These are phyloP conservation scores for Entomortierella beljakovae DNA, from an alignment of 192 early-diverging fungal species.

Conservation along the genomic window DNA sequence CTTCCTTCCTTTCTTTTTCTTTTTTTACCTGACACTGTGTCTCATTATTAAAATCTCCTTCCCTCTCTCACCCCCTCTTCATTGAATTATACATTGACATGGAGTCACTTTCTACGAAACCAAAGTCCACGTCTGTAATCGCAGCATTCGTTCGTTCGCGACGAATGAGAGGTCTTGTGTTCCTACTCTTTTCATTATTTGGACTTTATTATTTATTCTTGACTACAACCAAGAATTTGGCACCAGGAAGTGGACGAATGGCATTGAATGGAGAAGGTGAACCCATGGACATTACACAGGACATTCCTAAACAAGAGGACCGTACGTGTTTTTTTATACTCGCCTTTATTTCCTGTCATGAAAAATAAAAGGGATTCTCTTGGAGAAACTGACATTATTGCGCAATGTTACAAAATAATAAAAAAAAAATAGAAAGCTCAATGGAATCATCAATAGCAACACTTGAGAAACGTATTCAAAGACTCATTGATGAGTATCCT, in stretches of 20 bases:
- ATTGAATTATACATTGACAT: not conserved
- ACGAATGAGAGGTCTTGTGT: conserved; percentile 20
- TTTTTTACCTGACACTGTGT: too few species aligned
- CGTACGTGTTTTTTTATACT: too few species aligned
- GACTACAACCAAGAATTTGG: conserved; percentile 1
- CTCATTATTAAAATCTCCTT: not conserved
- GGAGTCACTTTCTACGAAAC: conserved; percentile 37
- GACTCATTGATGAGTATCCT: conserved; percentile 31
- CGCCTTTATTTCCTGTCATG: too few species aligned
- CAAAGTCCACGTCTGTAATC: conserved; percentile 11
- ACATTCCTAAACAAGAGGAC: not conserved
- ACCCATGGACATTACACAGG: conserved; percentile 27
- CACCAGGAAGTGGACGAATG: not conserved
- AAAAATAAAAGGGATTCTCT: too few species aligned
- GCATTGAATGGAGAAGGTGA: conserved; percentile 32
- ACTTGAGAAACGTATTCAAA: conserved; percentile 31
- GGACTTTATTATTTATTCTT: conserved; percentile 31
- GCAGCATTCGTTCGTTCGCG: conserved; percentile 26
- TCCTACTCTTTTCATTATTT: conserved; percentile 8
- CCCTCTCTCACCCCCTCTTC: not conserved
- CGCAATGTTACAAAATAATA: too few species aligned
- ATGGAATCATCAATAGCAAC: not conserved
- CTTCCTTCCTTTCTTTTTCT: too few species aligned
- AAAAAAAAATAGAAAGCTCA: not conserved
- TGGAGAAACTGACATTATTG: too few species aligned